Evolutionary conservation across 805 yeast species (phyloP).

Genomic region (Deakozyma indianensis): DNA sequence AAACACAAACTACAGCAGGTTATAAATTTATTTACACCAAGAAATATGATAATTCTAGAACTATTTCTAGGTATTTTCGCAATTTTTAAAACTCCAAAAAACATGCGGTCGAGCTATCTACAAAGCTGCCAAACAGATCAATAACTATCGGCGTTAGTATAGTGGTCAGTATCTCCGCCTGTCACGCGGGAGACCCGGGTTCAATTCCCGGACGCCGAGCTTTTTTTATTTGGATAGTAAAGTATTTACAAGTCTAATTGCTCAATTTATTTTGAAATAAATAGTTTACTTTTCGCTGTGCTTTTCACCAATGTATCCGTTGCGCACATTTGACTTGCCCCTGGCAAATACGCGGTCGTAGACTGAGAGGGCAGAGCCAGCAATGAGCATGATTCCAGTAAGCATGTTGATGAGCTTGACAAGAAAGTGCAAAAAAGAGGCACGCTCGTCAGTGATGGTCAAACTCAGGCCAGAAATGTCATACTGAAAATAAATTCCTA

Average conservation of each 20-base stretch:
- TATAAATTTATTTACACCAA: no score
- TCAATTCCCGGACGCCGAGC: slow-evolving; percentile 2
- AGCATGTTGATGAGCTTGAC: slow-evolving; percentile 65
- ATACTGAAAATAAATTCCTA: slow-evolving; percentile 75
- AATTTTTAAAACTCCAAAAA: no score
- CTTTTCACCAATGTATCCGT: background rate
- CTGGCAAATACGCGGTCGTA: no score
- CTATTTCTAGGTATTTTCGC: no score
- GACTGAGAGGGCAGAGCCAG: background rate
- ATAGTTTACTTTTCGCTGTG: no score
- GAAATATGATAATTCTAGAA: no score
- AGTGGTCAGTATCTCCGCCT: slow-evolving; percentile 2
- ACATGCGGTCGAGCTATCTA: no score
- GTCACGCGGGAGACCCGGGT: slow-evolving; percentile 2
- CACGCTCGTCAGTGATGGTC: slow-evolving; percentile 51
- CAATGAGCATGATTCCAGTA: slow-evolving; percentile 50
- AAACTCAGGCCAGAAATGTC: slow-evolving; percentile 81
- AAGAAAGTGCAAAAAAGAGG: slow-evolving; percentile 65
- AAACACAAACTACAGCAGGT: no score
- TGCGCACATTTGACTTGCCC: background rate
- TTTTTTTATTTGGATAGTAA: no score
- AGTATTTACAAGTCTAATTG: no score
- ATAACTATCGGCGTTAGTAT: slow-evolving; percentile 1
- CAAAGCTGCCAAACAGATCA: no score
- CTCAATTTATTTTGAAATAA: no score